Evolutionary conservation across 140 eudicot genomes (phyloP), one percentile per base, ranked within the genome.

Genomic region (Stevia rebaudiana): DNA sequence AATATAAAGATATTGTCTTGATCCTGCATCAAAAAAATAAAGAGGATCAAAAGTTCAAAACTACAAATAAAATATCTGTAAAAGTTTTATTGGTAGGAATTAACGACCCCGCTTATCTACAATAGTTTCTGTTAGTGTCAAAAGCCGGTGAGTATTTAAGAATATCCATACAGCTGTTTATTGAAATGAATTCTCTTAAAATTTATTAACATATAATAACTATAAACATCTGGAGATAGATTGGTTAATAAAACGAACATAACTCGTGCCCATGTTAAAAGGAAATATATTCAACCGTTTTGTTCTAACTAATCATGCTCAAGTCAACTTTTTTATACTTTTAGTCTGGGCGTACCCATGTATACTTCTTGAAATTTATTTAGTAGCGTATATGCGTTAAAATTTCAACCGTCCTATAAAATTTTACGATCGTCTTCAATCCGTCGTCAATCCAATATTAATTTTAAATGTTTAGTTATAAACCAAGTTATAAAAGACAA

Each of bases 141-240:
- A 54, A 54, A 54, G 61, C 61, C 39, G 39, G 61, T 28, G 39
- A 11, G 13, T 54, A 54, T 7, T 54, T 54, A 54, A 3, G 24
- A 54, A 54, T 25, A 54, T 54, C 40, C 12, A 54, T 28, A 54
- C 61, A 54, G 61, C 61, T 54, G 40, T 54, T 25, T 54, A 12
- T 6, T 6, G 15, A 16, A 54, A 24, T 7, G 25, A 12, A 8
- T 1, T 9, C 8, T 48, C 0, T 48, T 1, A 52, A 21, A 54
- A 25, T n/a, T 54, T 54, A 54, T 25, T n/a, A 25, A 54, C 25
- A 12, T 22, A 50, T 21, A 21, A 8, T 50, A 50, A 22, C 3
- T 50, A 50, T 50, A 24, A 50, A 50, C 21, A 50, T 13, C 15
- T 19, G 2, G 8, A 48, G 25, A 6, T 48, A 48, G 54, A 48